Evolutionary conservation across 345 rosid genomes (phyloP), one percentile per base, ranked within the genome.

Genomic region (Mangifera indica): DNA sequence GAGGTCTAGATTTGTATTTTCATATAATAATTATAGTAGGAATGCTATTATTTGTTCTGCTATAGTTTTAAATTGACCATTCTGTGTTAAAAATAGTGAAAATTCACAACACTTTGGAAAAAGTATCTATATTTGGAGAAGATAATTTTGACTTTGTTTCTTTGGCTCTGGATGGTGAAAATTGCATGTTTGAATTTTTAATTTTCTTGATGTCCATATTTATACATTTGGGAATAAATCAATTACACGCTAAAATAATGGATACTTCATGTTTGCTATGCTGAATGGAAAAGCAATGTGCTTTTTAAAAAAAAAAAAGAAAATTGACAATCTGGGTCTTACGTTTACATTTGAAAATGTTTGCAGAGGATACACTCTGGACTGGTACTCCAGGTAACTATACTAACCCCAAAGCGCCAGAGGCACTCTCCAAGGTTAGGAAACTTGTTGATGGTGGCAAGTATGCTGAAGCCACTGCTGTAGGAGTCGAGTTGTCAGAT

Each of bases 281-380:
- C 49, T 56, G 53, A 21, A 56, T 56, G 22, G 53, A 22, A 26
- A 14, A 37, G 40, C 8, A 69, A 40, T 7, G 17, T 69, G 51
- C 34, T n/a, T n/a, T n/a, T n/a, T n/a, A n/a, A n/a, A n/a, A n/a
- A n/a, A n/a, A n/a, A n/a, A n/a, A n/a, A n/a, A n/a, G n/a, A n/a
- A n/a, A n/a, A n/a, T 29, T 29, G 32, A 53, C 0, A 21, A 25
- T 44, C 20, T 55, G 34, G 7, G 53, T 55, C 40, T 42, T 42
- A 63, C 55, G 51, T 20, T 58, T 55, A 58, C 64, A 60, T 44
- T 14, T 56, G 32, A 14, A 57, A 69, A 58, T 20, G 65, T 49
- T 64, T 84, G 73, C 69, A 94, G 97, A 92, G 83, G 98, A 92
- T 66, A 90, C 98, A 0, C 84, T 92, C 21, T 92, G 98, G 98